Base-by-base conservation (phyloP, 345 rosid genomes). In the Erucastrum elatum region DNA sequence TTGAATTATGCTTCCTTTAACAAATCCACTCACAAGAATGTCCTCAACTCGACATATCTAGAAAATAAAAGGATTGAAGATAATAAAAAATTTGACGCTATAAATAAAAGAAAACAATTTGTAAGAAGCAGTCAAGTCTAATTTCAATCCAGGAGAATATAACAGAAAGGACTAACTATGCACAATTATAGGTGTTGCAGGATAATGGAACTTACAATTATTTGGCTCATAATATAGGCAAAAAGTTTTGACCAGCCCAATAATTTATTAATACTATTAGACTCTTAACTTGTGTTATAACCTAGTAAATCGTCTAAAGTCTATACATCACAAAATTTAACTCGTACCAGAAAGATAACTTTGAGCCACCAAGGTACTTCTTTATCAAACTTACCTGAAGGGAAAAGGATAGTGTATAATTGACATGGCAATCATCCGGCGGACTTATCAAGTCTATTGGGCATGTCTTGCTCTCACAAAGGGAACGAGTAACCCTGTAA, bases 391-490 rank as follows among this genome's bases (percentile, higher is more conserved):
- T 80, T 86, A 93, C 99, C 85, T 92, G 98, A 79, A 95, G 88
- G 37, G 99, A 91, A 86, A 91, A 95, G 17, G 98, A 87, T 65
- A 95, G 82, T 13, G 98, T 92, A 79, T 89, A 91, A 78, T 95
- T 95, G 77, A 91, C 97, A 90, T 93, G 98, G 85, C 99, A 95
- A 82, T 95, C 99, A 84, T 95, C 99, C 37, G 97, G 99, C 67
- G 98, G 99, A 83, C 87, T 90, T 72, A 91, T 88, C 83, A 95
- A 87, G 86, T 95, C 98, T 56, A 82, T 80, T 37, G 99, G 99
- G 80, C 99, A 95, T 83, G 88, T 79, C 75, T 86, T 88, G 70
- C 88, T 92, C 77, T 81, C 87, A 80, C 99, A 95, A 68, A 92
- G 90, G 67, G 93, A 74, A 41, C 84, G 75, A 15, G 97, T 91